Percentiles rank a stretch among this genome's conserved stretches.
These are phyloP conservation scores for Chiua virens DNA, from an alignment of 768 basidiomycete species.

Conservation along the genomic window DNA sequence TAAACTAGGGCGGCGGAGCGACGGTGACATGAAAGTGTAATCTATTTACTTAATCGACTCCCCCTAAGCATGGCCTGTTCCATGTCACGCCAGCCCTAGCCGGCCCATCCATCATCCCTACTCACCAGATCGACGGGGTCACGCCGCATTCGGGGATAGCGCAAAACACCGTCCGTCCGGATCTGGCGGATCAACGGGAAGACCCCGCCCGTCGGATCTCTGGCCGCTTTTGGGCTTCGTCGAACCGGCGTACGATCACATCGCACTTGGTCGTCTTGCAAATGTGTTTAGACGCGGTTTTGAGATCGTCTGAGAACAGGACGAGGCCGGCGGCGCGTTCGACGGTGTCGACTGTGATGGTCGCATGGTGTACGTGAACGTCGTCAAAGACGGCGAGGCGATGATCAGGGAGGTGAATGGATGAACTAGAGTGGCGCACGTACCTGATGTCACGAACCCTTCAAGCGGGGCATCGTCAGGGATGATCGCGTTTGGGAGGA, in stretches of 20 bases:
- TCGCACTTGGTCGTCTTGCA: conserved; percentile 90
- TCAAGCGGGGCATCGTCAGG: conserved; percentile 80
- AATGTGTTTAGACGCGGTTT: conserved; percentile 74
- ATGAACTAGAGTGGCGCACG: neutral
- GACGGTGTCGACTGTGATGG: conserved; percentile 89
- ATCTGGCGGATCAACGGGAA: conserved; percentile 20
- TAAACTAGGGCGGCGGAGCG: no score
- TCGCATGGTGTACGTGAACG: neutral
- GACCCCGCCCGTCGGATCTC: conserved; percentile 53
- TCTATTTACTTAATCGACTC: no score
- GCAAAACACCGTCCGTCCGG: neutral
- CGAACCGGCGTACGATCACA: conserved; percentile 84
- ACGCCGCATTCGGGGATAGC: no score
- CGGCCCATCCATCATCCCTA: no score
- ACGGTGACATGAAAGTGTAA: no score
- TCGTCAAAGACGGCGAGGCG: neutral
- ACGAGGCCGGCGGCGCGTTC: conserved; percentile 87
- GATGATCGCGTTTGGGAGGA: conserved; percentile 92
- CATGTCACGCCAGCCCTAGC: no score
- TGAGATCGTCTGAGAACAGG: conserved; percentile 82
- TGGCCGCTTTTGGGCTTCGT: conserved; percentile 78
- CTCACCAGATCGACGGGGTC: no score
- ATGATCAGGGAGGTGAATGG: neutral
- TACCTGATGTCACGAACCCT: conserved; percentile 82
- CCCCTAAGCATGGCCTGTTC: no score